Evolutionary conservation across 148 eudicot genomes (phyloP), one percentile per base, ranked within the genome.

Genomic region (Linanthus parryae): DNA sequence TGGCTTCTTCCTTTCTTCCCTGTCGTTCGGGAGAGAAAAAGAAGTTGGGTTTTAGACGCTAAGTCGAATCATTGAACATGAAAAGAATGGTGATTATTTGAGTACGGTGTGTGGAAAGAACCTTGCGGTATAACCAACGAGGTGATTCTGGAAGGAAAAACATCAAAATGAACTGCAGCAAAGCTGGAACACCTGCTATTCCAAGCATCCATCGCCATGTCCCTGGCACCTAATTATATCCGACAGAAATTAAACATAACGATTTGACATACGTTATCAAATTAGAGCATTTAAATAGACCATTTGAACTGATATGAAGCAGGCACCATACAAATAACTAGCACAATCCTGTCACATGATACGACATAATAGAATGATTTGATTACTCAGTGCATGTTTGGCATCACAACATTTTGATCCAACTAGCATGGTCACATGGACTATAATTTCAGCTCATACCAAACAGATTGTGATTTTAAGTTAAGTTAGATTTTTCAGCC

Each of bases 191-290:
- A 15, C 79, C 87, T 0, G 94, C 87, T 27, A 84, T 59, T 44
- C 94, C 94, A 43, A 84, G 92, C 92, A 84, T 84, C 87, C 92
- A 84, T 1, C 88, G 57, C 88, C 92, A 84, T 20, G 87, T 80
- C 34, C 86, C 81, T 0, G 73, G 79, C 31, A 65, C 90, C 88
- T 82, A 34, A 36, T 58, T 34, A n/a, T 27, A 10, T 15, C 37
- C 15, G 35, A 13, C 29, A 40, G 25, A 53, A 13, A 22, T 14
- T 1, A n/a, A 9, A 4, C 10, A 31, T 31, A 31, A 5, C 5
- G 10, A 10, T 31, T 31, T 31, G 5, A 5, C 10, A 10, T 10
- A 4, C 5, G 10, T 31, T 31, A 31, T 31, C 10, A 31, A 4
- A 31, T 31, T 31, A 5, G 5, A 31, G 5, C 10, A 4, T 31